phyloP scores from a whole-genome alignment of 1,139 yeast species.

The Pneumocystis wakefieldiae region DNA sequence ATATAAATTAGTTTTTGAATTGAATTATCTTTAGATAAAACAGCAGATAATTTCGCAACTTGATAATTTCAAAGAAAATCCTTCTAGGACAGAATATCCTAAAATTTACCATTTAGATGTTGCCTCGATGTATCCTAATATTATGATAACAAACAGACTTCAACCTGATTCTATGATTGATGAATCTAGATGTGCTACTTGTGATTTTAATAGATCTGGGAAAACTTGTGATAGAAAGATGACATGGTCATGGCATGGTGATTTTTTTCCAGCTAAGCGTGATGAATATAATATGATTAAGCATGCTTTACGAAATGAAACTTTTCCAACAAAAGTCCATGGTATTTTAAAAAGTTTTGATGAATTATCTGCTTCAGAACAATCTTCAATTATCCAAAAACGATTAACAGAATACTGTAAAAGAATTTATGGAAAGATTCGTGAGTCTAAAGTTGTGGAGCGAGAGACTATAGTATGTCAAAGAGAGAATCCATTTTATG shows the following conservation, averaged over 20 bases:
- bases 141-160: conserved; percentile 91
- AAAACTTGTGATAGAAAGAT: conserved; percentile 80
- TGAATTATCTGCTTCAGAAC: conserved; percentile 63
- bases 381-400: conserved; percentile 59
- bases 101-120: conserved; percentile 95
- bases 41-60: conserved; percentile 42
- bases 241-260: conserved; percentile 99
- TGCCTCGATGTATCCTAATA: conserved; percentile 98
- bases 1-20: not conserved
- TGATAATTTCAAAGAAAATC: conserved; percentile 42
- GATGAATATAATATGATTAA: conserved; percentile 86
- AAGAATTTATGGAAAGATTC: conserved; percentile 69
- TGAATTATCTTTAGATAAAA: conserved; percentile 20
- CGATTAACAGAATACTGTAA: conserved; percentile 74
- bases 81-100: conserved; percentile 61
- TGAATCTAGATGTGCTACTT: conserved; percentile 91
- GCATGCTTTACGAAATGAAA: conserved; percentile 65
- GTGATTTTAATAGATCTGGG: conserved; percentile 94
- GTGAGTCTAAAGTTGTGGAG: conserved; percentile 68
- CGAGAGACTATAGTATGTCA: conserved; percentile 94
- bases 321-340: conserved; percentile 41
- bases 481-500: conserved; percentile 93
- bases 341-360: conserved; percentile 49
- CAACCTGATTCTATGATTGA: conserved; percentile 97
- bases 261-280: conserved; percentile 77